A percentile compares a stretch with the other conserved stretches of the same genome.
phyloP scores from a whole-genome alignment of 805 yeast species.

The Ogataea pilisensis region DNA sequence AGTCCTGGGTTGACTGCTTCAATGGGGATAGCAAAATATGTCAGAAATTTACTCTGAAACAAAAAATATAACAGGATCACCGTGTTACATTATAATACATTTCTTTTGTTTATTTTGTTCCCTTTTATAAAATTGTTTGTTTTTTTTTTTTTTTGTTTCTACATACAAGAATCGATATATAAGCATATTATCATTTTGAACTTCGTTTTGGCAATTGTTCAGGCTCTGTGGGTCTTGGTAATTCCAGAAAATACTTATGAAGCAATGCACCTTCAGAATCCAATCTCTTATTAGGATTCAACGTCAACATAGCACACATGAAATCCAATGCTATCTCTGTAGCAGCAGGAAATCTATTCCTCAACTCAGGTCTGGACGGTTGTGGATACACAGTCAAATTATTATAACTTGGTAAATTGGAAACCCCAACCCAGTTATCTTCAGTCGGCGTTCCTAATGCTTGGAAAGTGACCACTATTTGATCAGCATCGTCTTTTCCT shows the following conservation, averaged over 20 bases:
- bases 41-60: slow-evolving; percentile 30
- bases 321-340: slow-evolving; percentile 78
- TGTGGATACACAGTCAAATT: slow-evolving; percentile 74
- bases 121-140: no score
- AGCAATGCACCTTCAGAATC: slow-evolving; percentile 58
- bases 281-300: slow-evolving; percentile 77
- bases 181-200: slow-evolving; percentile 5
- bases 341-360: slow-evolving; percentile 86
- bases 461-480: slow-evolving; percentile 86
- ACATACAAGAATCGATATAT: background rate
- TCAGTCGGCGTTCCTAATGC: slow-evolving; percentile 97
- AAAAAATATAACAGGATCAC: background rate
- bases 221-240: slow-evolving; percentile 73
- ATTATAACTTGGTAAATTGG: slow-evolving; percentile 71
- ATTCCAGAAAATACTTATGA: slow-evolving; percentile 65
- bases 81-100: no score
- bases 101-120: no score
- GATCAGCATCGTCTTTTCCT: slow-evolving; percentile 86
- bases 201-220: slow-evolving; percentile 47
- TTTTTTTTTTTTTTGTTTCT: no score
- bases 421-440: slow-evolving; percentile 84
- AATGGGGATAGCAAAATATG: slow-evolving; percentile 79
- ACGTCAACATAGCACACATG: slow-evolving; percentile 62
- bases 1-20: slow-evolving; percentile 87
- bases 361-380: slow-evolving; percentile 74